These are phyloP conservation scores for Volutella citrinella DNA, from an alignment of 2,329 filamentous ascomycete genomes.

Conservation along the genomic window DNA sequence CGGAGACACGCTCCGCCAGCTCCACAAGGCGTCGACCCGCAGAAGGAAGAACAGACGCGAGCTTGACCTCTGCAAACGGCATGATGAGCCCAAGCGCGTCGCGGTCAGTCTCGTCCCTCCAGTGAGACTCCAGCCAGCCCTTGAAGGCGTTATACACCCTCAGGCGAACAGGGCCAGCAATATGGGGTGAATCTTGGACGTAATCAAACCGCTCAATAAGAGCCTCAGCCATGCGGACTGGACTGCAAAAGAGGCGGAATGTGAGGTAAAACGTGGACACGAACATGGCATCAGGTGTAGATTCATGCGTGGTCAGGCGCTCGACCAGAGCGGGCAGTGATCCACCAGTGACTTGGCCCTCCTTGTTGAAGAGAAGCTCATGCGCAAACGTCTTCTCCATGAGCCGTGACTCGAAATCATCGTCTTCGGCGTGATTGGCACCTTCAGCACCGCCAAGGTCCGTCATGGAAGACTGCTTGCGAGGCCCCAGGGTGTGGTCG, in stretches of 20 bases:
- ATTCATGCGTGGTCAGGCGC: constrained; percentile 86
- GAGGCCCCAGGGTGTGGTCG: constrained; percentile 56
- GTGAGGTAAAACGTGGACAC: constrained; percentile 95
- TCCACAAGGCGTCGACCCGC: constrained; percentile 80
- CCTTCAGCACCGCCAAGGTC: constrained; percentile 67
- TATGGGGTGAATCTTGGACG: constrained; percentile 70
- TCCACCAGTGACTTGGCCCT: constrained; percentile 90
- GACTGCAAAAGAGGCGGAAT: constrained; percentile 88
- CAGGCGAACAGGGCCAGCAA: constrained; percentile 78
- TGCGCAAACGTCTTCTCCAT: constrained; percentile 90
- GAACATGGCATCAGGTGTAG: constrained; percentile 87
- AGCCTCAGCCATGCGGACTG: constrained; percentile 71
- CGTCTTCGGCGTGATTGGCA: constrained; percentile 69
- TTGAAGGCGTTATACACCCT: constrained; percentile 97
- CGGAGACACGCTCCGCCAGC: constrained; percentile 73
- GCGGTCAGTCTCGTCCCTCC: constrained; percentile 78
- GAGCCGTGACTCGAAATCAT: constrained; percentile 79
- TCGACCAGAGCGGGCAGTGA: constrained; percentile 91
- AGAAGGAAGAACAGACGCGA: constrained; percentile 66
- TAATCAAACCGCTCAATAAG: constrained; percentile 94
- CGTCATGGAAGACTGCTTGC: constrained; percentile 60
- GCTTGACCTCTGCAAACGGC: constrained; percentile 72
- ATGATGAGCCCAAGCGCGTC: constrained; percentile 73
- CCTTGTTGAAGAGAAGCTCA: constrained; percentile 89
- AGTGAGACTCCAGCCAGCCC: constrained; percentile 94